These are phyloP conservation scores for Lunasporangiospora selenospora DNA, from an alignment of 192 early-diverging fungal species.

Conservation along the genomic window DNA sequence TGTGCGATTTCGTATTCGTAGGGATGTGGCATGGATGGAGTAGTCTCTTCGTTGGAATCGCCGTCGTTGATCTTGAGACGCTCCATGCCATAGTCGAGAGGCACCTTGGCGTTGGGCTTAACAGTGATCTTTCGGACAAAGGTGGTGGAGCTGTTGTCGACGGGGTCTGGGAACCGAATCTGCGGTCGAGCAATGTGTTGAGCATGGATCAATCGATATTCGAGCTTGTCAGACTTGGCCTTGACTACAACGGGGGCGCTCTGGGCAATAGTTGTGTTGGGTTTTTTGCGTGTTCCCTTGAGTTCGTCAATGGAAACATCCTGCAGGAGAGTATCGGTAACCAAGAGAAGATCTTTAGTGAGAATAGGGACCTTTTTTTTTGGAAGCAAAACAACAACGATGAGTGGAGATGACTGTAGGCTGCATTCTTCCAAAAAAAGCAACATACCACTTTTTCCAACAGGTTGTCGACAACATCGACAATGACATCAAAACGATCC, in stretches of 20 bases:
- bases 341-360: too few relatives aligned
- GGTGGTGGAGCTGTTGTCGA: conserved; percentile 87
- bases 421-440: too few relatives aligned
- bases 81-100: conserved; percentile 68
- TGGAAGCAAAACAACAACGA: too few relatives aligned
- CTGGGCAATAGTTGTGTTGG: conserved; percentile 44
- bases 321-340: conserved; percentile 51
- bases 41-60: conserved; percentile 8
- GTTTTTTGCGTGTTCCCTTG: conserved; percentile 52
- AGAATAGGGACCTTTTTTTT: too few relatives aligned
- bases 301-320: conserved; percentile 82
- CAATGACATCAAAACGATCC: conserved; percentile 67
- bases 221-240: conserved; percentile 44
- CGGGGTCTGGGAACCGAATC: conserved; percentile 79
- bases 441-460: conserved; percentile 78
- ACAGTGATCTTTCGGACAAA: conserved; percentile 80
- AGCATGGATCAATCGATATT: conserved; percentile 69
- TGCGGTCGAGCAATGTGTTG: conserved; percentile 86
- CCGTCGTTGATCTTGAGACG: too few relatives aligned
- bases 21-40: conserved; percentile 82
- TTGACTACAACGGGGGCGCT: conserved; percentile 56
- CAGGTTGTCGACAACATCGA: conserved; percentile 82
- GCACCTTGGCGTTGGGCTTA: conserved; percentile 84
- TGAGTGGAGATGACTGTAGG: too few relatives aligned
- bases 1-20: conserved; percentile 90